Evolutionary conservation across 2,329 filamentous ascomycete species (phyloP).

Genomic region (Neofusicoccum kwambonambiense): DNA sequence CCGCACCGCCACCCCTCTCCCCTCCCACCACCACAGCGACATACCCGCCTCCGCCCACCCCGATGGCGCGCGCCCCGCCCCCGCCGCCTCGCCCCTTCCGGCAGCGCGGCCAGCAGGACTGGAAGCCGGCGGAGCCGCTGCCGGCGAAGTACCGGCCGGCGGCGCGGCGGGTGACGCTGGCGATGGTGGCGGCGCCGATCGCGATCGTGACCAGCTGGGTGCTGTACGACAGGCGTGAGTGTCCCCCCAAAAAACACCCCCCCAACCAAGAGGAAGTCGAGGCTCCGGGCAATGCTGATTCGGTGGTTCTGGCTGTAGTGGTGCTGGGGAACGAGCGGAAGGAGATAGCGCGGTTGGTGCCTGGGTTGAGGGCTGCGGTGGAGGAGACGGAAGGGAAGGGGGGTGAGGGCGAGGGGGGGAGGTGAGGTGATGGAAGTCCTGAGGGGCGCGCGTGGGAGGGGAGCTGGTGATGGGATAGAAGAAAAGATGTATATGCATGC

Average conservation of each 20-base stretch:
- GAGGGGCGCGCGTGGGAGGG: no score
- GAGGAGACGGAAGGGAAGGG: neutral
- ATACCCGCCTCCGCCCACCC: neutral
- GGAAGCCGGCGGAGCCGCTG: conserved; percentile 12
- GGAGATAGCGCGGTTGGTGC: neutral
- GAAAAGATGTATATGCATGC: neutral
- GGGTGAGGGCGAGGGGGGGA: neutral
- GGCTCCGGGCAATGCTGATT: no score
- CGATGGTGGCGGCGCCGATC: conserved; percentile 37
- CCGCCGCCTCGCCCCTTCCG: neutral
- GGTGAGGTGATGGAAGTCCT: neutral
- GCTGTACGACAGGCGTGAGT: conserved; percentile 28
- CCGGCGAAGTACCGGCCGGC: conserved; percentile 29
- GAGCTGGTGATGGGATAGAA: neutral
- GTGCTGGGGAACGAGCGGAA: neutral
- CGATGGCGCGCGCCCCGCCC: neutral
- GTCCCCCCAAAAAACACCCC: no score
- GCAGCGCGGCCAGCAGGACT: neutral
- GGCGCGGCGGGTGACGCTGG: conserved; percentile 30
- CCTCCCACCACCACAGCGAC: neutral
- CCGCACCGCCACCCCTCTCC: no score
- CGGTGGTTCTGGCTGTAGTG: neutral
- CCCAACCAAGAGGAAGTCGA: no score
- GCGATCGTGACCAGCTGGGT: conserved; percentile 34
- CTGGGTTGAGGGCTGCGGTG: neutral